Conservation (phyloP, 164 flowering plant genomes). For the Vitis cinerea region DNA sequence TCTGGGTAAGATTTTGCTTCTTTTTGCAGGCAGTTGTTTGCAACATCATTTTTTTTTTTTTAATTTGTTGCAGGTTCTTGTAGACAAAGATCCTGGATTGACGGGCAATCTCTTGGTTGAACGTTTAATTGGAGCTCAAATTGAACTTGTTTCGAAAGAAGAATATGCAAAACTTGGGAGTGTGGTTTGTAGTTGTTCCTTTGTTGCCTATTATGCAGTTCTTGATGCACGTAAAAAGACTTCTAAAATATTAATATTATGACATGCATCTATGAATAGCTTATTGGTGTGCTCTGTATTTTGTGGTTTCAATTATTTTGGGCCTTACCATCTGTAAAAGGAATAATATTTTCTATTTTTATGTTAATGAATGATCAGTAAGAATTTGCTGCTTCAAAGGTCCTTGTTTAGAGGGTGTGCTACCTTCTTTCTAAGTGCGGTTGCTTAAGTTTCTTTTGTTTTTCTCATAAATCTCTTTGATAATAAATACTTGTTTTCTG, state of each 20-base stretch:
- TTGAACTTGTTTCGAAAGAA: conserved; percentile 92
- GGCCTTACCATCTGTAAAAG: no score
- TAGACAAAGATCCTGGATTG: conserved; percentile 90
- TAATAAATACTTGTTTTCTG: no score
- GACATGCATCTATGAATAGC: neutral
- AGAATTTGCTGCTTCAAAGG: no score
- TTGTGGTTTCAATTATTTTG: neutral
- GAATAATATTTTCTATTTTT: no score
- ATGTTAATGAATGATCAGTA: no score
- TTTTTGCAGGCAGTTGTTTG: conserved; percentile 3
- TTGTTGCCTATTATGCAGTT: neutral
- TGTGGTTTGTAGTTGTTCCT: conserved; percentile 46
- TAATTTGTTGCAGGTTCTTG: conserved; percentile 50
- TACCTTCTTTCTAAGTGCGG: no score
- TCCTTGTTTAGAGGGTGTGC: no score
- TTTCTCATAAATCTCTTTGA: no score
- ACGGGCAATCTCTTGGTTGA: conserved; percentile 93
- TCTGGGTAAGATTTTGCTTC: neutral
- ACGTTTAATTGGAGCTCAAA: conserved; percentile 87
- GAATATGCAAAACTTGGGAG: conserved; percentile 84
- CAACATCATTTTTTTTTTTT: neutral
- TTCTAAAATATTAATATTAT: neutral
- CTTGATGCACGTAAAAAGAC: no score
- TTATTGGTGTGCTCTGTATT: neutral
- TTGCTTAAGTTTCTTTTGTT: no score